Percentiles rank a stretch among this genome's conserved stretches.
Evolutionary conservation across 2,329 filamentous ascomycete genomes (phyloP).

Genomic region (Pezicula neosporulosa): DNA sequence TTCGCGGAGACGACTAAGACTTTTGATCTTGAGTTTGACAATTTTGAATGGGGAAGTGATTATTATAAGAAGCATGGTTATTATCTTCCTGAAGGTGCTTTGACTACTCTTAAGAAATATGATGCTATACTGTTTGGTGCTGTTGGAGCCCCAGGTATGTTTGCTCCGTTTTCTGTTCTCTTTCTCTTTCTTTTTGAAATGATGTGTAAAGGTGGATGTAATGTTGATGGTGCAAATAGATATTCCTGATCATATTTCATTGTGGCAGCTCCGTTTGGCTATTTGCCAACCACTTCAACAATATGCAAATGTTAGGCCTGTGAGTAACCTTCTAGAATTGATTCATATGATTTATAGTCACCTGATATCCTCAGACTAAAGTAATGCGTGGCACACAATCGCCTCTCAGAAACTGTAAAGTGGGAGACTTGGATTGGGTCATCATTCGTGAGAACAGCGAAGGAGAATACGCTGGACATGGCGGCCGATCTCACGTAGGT

Average conservation of each 20-base stretch:
- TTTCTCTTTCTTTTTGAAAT: neutral
- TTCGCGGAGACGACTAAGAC: conserved; percentile 47
- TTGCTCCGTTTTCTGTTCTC: neutral
- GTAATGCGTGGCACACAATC: conserved; percentile 55
- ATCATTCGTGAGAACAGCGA: conserved; percentile 63
- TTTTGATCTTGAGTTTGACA: conserved; percentile 58
- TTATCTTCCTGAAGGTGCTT: conserved; percentile 55
- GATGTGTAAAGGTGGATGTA: no score
- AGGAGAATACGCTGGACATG: conserved; percentile 52
- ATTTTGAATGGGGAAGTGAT: conserved; percentile 58
- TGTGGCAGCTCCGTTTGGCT: conserved; percentile 60
- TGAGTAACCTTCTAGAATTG: no score
- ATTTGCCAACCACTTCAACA: conserved; percentile 60
- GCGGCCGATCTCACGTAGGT: conserved; percentile 53
- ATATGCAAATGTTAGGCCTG: conserved; percentile 59
- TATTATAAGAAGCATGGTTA: conserved; percentile 54
- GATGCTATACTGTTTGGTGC: conserved; percentile 60
- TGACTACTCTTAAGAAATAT: conserved; percentile 50
- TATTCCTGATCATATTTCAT: conserved; percentile 60
- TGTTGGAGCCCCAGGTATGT: conserved; percentile 51
- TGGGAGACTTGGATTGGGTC: conserved; percentile 57
- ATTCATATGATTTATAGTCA: no score
- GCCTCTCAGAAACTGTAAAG: conserved; percentile 40
- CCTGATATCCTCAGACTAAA: conserved; percentile 31
- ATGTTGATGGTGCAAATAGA: conserved; percentile 27